A percentile compares a stretch with the other conserved stretches of the same genome.
phyloP scores from a whole-genome alignment of 108 stramenopile genomes.

The Nitzschia palea region DNA sequence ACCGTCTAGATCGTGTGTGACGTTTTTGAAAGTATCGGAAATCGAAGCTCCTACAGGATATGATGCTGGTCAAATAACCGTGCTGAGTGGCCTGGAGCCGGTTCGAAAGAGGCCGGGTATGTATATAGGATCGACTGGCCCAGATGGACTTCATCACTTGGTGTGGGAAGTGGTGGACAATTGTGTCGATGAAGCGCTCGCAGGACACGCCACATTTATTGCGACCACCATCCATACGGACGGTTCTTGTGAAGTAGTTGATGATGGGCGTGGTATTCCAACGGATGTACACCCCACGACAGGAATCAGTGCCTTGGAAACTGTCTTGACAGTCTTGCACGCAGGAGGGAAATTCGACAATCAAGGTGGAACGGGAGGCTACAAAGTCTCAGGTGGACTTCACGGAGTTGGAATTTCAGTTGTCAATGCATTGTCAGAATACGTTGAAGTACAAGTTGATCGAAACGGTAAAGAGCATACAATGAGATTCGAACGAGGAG shows the following conservation, averaged over 20 bases:
- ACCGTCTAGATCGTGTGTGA: too few species aligned
- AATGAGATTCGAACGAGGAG: conserved; percentile 82
- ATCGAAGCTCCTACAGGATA: conserved; percentile 34
- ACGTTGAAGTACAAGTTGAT: conserved; percentile 76
- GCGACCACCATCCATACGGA: conserved; percentile 67
- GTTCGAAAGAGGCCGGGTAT: conserved; percentile 95
- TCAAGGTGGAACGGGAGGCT: conserved; percentile 74
- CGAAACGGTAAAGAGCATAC: conserved; percentile 50
- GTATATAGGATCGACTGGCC: conserved; percentile 95
- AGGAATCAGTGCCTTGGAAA: conserved; percentile 83
- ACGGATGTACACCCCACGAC: conserved; percentile 85
- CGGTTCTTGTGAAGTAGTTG: conserved; percentile 74
- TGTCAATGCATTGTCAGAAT: conserved; percentile 91
- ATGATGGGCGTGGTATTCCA: conserved; percentile 95
- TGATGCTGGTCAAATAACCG: conserved; percentile 93
- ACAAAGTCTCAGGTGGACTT: conserved; percentile 92
- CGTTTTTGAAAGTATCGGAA: background rate
- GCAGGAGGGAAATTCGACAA: conserved; percentile 98
- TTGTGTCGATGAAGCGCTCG: conserved; percentile 92
- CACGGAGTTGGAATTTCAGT: conserved; percentile 97
- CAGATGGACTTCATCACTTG: conserved; percentile 93
- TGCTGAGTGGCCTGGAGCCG: conserved; percentile 93
- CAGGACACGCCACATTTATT: conserved; percentile 86
- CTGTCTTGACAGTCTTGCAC: conserved; percentile 93
- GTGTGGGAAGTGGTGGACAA: conserved; percentile 97